Conservation (phyloP, 768 basidiomycete species). For the Naganishia vishniacii region DNA sequence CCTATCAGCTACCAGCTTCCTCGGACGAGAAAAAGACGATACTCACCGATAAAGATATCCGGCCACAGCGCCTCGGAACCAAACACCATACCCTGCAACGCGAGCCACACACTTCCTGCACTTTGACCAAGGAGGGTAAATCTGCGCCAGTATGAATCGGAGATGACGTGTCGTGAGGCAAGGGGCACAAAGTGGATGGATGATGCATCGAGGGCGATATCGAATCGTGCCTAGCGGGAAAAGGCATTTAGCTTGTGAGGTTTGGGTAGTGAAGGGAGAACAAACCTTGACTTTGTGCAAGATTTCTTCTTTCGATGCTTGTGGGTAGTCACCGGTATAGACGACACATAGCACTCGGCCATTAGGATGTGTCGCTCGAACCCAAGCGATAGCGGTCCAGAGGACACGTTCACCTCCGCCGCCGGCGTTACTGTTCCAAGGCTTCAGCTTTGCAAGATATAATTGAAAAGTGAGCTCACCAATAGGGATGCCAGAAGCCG, state of each 20-base stretch:
- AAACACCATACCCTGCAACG: slow-evolving; percentile 65
- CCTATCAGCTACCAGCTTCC: slow-evolving; percentile 18
- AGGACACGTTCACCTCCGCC: slow-evolving; percentile 94
- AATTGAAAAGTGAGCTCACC: slow-evolving; percentile 54
- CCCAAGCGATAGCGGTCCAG: slow-evolving; percentile 77
- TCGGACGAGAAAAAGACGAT: background rate
- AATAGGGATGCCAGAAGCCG: slow-evolving; percentile 94
- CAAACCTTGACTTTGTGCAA: slow-evolving; percentile 72
- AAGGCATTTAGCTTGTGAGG: background rate
- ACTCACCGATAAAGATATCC: slow-evolving; percentile 80
- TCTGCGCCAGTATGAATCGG: slow-evolving; percentile 75
- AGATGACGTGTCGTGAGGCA: slow-evolving; percentile 62
- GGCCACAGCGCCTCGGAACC: slow-evolving; percentile 60
- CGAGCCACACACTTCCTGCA: slow-evolving; percentile 75
- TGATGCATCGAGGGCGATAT: slow-evolving; percentile 62
- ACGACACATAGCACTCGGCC: slow-evolving; percentile 61
- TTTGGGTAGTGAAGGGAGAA: slow-evolving; percentile 5
- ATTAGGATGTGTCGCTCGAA: slow-evolving; percentile 64
- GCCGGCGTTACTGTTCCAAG: slow-evolving; percentile 70
- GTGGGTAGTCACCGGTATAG: slow-evolving; percentile 78
- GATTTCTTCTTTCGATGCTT: slow-evolving; percentile 69
- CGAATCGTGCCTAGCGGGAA: slow-evolving; percentile 66
- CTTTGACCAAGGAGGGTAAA: slow-evolving; percentile 92
- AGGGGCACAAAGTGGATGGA: slow-evolving; percentile 78
- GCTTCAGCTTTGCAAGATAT: slow-evolving; percentile 26